These are phyloP conservation scores for Pestalotiopsis sp. DNA, from an alignment of 2,329 filamentous ascomycete genomes.

Conservation along the genomic window DNA sequence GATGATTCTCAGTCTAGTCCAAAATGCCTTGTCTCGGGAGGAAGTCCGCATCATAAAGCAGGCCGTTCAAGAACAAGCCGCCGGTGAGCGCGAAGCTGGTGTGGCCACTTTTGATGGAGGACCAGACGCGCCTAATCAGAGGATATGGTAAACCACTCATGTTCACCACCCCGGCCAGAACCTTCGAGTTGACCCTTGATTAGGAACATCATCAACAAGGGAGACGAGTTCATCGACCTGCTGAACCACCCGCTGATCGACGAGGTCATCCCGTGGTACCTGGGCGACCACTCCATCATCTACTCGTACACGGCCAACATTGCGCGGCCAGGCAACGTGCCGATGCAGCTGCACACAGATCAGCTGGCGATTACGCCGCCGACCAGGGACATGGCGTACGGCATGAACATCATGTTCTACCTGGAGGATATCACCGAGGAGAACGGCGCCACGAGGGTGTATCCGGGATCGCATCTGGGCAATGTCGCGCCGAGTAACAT, in stretches of 20 bases:
- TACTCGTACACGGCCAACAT: constrained; percentile 34
- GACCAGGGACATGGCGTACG: constrained; percentile 25
- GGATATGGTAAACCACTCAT: constrained; percentile 14
- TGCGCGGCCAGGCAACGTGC: constrained; percentile 26
- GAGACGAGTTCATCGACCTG: constrained; percentile 22
- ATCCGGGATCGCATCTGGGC: constrained; percentile 26
- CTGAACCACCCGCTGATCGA: constrained; percentile 30
- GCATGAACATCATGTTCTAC: constrained; percentile 27
- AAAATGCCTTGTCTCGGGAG: neutral
- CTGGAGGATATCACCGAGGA: constrained; percentile 35
- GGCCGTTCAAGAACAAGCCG: neutral
- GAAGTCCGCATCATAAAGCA: neutral
- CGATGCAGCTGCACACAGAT: constrained; percentile 32
- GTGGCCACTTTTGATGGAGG: neutral
- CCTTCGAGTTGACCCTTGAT: neutral
- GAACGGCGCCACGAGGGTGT: constrained; percentile 30
- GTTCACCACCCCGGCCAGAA: neutral
- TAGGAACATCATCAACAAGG: constrained; percentile 17
- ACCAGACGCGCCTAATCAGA: constrained; percentile 18
- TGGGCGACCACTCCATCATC: constrained; percentile 31
- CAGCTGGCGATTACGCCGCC: constrained; percentile 28
- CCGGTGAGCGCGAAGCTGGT: neutral
- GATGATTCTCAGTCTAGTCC: neutral
- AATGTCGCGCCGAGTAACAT: constrained; percentile 24
- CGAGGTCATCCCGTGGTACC: constrained; percentile 27